Percentiles rank a stretch among this genome's conserved stretches.
These are phyloP conservation scores for Barbatosphaeria neglecta DNA, from an alignment of 495 filamentous ascomycete genomes.

Conservation along the genomic window DNA sequence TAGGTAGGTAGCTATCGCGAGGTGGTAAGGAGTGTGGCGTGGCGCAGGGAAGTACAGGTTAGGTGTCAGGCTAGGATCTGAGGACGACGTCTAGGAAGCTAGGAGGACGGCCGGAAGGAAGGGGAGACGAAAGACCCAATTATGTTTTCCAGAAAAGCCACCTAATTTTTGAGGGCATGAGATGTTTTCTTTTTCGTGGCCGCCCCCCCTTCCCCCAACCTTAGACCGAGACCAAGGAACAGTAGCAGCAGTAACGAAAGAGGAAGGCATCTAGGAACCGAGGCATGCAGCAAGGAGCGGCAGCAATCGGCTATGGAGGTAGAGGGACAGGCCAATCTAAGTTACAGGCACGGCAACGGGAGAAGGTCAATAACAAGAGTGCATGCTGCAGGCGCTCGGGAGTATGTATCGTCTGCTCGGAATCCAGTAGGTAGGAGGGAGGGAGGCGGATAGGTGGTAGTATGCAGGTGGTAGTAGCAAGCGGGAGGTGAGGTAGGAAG, in stretches of 20 bases:
- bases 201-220: background rate
- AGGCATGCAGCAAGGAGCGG: background rate
- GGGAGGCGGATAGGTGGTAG: background rate
- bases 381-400: too few relatives aligned
- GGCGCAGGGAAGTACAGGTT: too few relatives aligned
- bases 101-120: background rate
- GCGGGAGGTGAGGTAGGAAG: background rate
- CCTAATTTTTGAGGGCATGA: background rate
- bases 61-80: too few relatives aligned
- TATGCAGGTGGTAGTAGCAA: background rate
- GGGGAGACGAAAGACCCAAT: background rate
- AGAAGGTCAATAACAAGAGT: too few relatives aligned
- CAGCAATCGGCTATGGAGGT: background rate
- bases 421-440: background rate
- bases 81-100: background rate
- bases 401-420: too few relatives aligned
- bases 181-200: conserved; percentile 1
- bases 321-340: too few relatives aligned
- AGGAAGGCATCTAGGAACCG: background rate
- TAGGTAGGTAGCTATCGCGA: too few relatives aligned
- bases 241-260: background rate
- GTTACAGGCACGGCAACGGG: too few relatives aligned
- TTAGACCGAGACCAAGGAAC: background rate
- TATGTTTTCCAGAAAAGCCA: background rate
- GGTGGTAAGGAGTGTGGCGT: too few relatives aligned